Evolutionary conservation across 2,329 filamentous ascomycete species (phyloP), one percentile per base, ranked within the genome.

Genomic region (Penicillium sp.): DNA sequence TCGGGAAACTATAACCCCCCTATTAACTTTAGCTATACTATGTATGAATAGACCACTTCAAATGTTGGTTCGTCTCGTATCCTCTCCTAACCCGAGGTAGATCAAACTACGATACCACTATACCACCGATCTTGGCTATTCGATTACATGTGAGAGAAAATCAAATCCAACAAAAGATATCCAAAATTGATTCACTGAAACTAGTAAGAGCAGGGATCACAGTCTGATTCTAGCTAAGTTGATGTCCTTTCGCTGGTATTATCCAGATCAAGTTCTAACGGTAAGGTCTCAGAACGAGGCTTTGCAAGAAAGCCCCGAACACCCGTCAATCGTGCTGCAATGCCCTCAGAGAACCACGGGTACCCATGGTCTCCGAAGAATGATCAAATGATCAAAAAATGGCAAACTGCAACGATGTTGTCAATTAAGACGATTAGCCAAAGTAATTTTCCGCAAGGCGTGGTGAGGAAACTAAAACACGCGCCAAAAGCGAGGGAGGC

Each of bases 201-300:
- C 39, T 42, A 42, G 39, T 42, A 42, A 42, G 10, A 42, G 39
- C 39, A 42, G 19, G 19, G 39, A 42, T 42, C 19, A 21, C 39
- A 42, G 19, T 42, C 39, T 42, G 39, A 42, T 42, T 42, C 39
- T 42, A 42, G 39, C 39, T 39, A 42, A 42, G 39, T 21, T 42
- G 19, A 67, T 67, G 64, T 96, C 89, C 91, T 96, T 93, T 91
- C 92, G 92, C 92, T 91, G 89, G 90, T 90, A 93, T 93, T 93
- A 92, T 92, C 90, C 89, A 90, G 90, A 92, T 92, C 90, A 93
- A 93, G 90, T 93, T 91, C 80, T 81, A 82, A 88, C 90, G 89
- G 90, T 93, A 88, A 93, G 85, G 87, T 93, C 89, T 92, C 74
- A 76, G 74, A 74, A 70, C 72, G 63, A 71, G 61, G 48, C 58